Evolutionary conservation across 2,329 filamentous ascomycete genomes (phyloP), one percentile per base, ranked within the genome.

Genomic region (Remersonia thermophila): DNA sequence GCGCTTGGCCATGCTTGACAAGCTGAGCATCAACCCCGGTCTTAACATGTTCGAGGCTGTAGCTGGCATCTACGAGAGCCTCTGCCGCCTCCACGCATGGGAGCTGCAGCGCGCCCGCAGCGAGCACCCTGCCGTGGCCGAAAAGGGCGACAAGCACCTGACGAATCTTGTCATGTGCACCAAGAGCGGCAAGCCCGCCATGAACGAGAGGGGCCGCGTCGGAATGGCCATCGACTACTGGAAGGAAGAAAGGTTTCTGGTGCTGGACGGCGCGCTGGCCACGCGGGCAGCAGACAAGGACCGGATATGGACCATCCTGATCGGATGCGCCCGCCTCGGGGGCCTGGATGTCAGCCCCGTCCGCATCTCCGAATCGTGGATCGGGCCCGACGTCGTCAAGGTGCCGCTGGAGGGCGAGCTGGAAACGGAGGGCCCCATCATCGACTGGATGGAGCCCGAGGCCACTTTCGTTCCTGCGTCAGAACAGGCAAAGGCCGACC

Each of bases 41-140:
- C 65, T 89, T 7, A 83, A 83, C 48, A 83, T 83, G 54, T 81
- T 83, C 52, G 80, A 85, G 52, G 83, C 83, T 0, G 65, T 89
- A 30, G 75, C 73, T 3, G 82, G 82, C 3, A 65, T 93, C 5
- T 83, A 80, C 54, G 70, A 70, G 38, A 83, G 80, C 50, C 60
- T 91, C 41, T 65, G 69, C 40, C 76, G 67, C 47, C 60, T 93
- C n/a, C 75, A 82, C 50, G 64, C 73, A 31, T 80, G 82, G 65
- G 83, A 91, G 51, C 60, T 78, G 41, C 65, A 71, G 38, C 69
- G 64, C 43, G 54, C 77, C 20, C 66, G 66, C 8, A 23, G 5
- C 20, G 63, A 68, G 39, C 67, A 71, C 11, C 57, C 62, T 2
- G 54, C 57, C 2, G 56, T 66, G 47, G 49, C 48, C n/a, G 57